Conservation (phyloP, 306 rosid genomes). For the Begonia loranthoides region DNA sequence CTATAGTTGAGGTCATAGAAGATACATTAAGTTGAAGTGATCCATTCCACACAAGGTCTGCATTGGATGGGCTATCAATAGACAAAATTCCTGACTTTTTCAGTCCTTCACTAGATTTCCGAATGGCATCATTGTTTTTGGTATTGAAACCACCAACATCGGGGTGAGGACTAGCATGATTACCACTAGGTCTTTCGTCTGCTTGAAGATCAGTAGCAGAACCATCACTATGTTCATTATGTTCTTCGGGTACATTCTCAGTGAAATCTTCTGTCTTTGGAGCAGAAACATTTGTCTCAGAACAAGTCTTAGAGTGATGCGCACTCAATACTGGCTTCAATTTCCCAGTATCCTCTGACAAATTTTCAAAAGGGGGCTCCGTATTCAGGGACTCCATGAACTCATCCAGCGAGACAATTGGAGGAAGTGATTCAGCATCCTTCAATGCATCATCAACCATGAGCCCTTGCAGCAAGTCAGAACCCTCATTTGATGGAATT, state of each 20-base stretch:
- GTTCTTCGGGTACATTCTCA: not conserved
- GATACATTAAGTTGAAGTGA: slow-evolving; percentile 57
- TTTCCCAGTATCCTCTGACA: slow-evolving; percentile 37
- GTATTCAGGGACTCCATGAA: slow-evolving; percentile 82
- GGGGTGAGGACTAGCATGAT: slow-evolving; percentile 4
- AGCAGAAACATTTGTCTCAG: slow-evolving; percentile 29
- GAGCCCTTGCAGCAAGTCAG: slow-evolving; percentile 67
- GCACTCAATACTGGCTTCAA: slow-evolving; percentile 19
- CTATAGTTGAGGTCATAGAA: slow-evolving; percentile 37
- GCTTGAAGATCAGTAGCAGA: slow-evolving; percentile 10
- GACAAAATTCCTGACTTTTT: slow-evolving; percentile 20
- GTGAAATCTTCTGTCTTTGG: slow-evolving; percentile 18
- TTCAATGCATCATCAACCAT: slow-evolving; percentile 69
- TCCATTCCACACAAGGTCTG: slow-evolving; percentile 73
- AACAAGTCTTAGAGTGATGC: slow-evolving; percentile 28
- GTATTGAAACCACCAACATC: not conserved
- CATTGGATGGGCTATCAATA: slow-evolving; percentile 15
- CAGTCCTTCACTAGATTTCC: slow-evolving; percentile 20
- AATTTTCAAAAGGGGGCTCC: slow-evolving; percentile 68
- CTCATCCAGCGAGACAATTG: slow-evolving; percentile 82
- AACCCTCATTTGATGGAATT: slow-evolving; percentile 47
- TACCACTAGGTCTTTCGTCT: slow-evolving; percentile 15
- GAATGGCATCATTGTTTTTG: slow-evolving; percentile 14
- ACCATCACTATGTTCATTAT: slow-evolving; percentile 6
- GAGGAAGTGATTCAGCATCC: slow-evolving; percentile 69